Evolutionary conservation across 2,329 filamentous ascomycete species (phyloP), one percentile per base, ranked within the genome.

Genomic region (Neofusicoccum umdonicola): DNA sequence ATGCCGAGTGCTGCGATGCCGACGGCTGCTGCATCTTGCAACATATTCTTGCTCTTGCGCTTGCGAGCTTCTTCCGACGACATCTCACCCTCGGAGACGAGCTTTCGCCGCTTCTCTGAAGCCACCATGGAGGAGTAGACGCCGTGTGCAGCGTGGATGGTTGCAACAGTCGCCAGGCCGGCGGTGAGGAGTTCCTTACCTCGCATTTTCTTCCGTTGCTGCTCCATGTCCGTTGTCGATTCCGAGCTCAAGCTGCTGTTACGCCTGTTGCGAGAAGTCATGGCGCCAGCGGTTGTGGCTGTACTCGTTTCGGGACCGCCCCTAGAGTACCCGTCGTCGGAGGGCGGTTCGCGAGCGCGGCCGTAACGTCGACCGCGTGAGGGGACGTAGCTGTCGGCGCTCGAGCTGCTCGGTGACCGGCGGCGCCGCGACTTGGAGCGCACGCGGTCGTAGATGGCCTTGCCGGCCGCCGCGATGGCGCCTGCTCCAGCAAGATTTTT

Each of bases 1-100:
- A 90, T 87, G 74, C 88, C 87, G 63, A 90, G 79, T 27, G 86
- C 87, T 35, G 88, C 87, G 69, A 90, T 85, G 67, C 87, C 87
- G 37, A 90, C 81, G 68, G 85, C 87, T n/a, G 88, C 85, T 35
- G 82, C 85, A 75, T 90, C 87, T 72, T 87, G 83, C 47, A 89
- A 75, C 76, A 85, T 85, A 63, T 86, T 86, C 74, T 88, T 89
- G 44, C 83, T 83, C 68, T 87, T 87, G 71, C 83, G 83, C 74
- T 85, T 88, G 67, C 84, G 80, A 42, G 87, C 87, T 73, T 89
- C 84, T 69, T 89, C 84, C 2, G 82, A 78, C 3, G 83, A 80
- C 77, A 90, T 89, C 70, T 88, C 83, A 52, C 87, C 88, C 68
- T 89, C 84, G 35, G 81, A 78, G n/a, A 90, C 81, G 62, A 85